Percentiles rank a stretch among this genome's conserved stretches.
Evolutionary conservation across 2,329 filamentous ascomycete genomes (phyloP).

Genomic region (Colletotrichum sp.): DNA sequence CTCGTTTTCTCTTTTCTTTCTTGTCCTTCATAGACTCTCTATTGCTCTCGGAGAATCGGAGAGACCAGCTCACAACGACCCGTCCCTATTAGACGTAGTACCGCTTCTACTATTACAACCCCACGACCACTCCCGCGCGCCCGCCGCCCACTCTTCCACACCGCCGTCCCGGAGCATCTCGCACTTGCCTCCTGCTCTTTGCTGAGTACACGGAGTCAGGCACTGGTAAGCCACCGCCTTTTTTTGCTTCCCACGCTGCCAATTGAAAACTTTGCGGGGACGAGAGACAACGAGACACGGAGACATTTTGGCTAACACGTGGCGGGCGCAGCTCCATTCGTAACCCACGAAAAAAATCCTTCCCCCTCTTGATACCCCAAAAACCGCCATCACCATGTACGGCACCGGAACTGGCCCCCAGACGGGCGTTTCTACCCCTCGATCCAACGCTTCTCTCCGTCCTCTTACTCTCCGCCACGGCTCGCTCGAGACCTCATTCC

Average conservation of each 20-base stretch:
- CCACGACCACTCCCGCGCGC: neutral
- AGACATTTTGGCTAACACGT: slow-evolving; percentile 7
- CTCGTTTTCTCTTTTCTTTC: slow-evolving; percentile 19
- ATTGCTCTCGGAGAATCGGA: slow-evolving; percentile 16
- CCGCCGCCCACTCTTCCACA: neutral
- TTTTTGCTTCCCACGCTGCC: neutral
- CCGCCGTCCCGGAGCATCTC: slow-evolving; percentile 13
- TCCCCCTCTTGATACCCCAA: slow-evolving; percentile 45
- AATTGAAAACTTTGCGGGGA: neutral
- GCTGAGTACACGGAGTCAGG: slow-evolving; percentile 42
- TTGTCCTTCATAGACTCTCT: slow-evolving; percentile 20
- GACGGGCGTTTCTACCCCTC: slow-evolving; percentile 95
- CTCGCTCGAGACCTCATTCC: slow-evolving; percentile 93
- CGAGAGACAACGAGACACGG: neutral
- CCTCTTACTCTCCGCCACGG: slow-evolving; percentile 91
- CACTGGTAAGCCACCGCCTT: neutral
- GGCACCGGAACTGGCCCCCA: slow-evolving; percentile 82
- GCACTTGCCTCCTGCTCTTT: slow-evolving; percentile 40
- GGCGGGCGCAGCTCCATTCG: slow-evolving; percentile 13
- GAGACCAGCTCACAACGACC: slow-evolving; percentile 14
- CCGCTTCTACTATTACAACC: neutral
- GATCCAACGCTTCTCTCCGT: slow-evolving; percentile 90
- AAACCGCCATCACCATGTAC: slow-evolving; percentile 70
- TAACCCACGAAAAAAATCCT: slow-evolving; percentile 17
- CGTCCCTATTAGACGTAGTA: neutral